Conservation (phyloP, 2,329 filamentous ascomycete genomes). For the Sclerotinia trifoliorum region DNA sequence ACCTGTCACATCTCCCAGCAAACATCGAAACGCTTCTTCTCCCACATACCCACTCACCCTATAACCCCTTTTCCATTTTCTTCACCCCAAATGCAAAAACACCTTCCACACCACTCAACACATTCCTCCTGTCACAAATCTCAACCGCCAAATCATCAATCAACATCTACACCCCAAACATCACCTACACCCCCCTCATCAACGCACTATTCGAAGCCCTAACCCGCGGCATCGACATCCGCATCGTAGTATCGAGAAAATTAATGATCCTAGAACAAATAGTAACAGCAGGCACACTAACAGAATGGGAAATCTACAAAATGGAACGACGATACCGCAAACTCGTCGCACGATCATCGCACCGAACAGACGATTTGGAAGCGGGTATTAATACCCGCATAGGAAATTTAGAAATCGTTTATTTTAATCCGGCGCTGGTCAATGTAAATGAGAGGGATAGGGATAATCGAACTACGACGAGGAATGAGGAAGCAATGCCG, state of each 20-base stretch:
- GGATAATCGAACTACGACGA: background rate
- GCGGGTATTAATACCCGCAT: background rate
- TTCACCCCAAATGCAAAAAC: constrained; percentile 62
- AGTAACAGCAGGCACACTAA: constrained; percentile 75
- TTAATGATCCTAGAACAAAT: constrained; percentile 81
- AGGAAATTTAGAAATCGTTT: constrained; percentile 33
- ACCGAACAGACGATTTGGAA: constrained; percentile 23
- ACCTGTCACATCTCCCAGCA: background rate
- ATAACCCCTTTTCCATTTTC: constrained; percentile 24
- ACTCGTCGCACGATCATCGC: constrained; percentile 25
- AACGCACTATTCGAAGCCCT: constrained; percentile 61
- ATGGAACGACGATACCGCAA: constrained; percentile 56
- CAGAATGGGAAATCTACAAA: constrained; percentile 59
- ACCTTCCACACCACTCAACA: constrained; percentile 56
- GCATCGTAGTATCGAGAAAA: constrained; percentile 62
- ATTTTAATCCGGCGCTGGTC: constrained; percentile 33
- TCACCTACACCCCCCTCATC: constrained; percentile 67
- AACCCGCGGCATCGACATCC: constrained; percentile 63
- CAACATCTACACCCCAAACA: constrained; percentile 77
- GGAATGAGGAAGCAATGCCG: background rate
- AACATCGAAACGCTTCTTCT: constrained; percentile 18
- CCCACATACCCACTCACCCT: constrained; percentile 27
- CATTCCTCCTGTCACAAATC: constrained; percentile 40
- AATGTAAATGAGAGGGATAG: background rate
- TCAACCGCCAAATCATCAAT: constrained; percentile 48